Percentiles rank a stretch among this genome's conserved stretches.
Conservation (phyloP, 306 rosid species). For the Gleditsia sinensis region DNA sequence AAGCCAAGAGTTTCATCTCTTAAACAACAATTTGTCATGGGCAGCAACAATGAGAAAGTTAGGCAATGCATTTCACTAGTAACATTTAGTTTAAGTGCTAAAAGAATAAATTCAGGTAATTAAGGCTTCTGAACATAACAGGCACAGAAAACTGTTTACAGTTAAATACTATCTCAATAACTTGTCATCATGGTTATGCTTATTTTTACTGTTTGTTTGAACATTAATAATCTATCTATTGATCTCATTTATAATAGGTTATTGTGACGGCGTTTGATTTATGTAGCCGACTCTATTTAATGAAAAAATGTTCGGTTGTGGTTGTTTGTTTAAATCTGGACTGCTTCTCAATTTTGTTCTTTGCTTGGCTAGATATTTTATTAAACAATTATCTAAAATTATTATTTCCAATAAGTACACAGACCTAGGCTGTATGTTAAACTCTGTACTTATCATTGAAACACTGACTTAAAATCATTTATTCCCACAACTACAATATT, state of each 20-base stretch:
- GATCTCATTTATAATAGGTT: too few species aligned
- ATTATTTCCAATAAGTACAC: not conserved
- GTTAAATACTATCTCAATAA: not conserved
- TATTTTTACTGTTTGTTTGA: not conserved
- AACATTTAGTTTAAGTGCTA: constrained; percentile 1
- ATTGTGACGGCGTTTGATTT: too few species aligned
- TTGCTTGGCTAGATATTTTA: not conserved
- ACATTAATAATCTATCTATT: too few species aligned
- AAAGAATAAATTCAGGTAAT: not conserved
- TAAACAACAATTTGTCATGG: not conserved
- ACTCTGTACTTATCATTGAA: not conserved
- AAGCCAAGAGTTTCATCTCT: not conserved
- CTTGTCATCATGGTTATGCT: not conserved
- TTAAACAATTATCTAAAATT: not conserved
- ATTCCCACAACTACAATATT: not conserved
- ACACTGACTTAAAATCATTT: not conserved
- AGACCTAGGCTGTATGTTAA: not conserved
- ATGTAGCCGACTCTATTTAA: too few species aligned
- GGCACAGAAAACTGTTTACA: not conserved
- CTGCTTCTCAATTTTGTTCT: not conserved
- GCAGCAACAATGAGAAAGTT: not conserved
- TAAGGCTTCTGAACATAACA: not conserved
- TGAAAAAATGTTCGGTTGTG: too few species aligned
- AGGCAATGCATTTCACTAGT: not conserved
- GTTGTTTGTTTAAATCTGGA: not conserved